Evolutionary conservation across 495 filamentous ascomycete species (phyloP), one percentile per base, ranked within the genome.

Genomic region (Aspergillus steynii): DNA sequence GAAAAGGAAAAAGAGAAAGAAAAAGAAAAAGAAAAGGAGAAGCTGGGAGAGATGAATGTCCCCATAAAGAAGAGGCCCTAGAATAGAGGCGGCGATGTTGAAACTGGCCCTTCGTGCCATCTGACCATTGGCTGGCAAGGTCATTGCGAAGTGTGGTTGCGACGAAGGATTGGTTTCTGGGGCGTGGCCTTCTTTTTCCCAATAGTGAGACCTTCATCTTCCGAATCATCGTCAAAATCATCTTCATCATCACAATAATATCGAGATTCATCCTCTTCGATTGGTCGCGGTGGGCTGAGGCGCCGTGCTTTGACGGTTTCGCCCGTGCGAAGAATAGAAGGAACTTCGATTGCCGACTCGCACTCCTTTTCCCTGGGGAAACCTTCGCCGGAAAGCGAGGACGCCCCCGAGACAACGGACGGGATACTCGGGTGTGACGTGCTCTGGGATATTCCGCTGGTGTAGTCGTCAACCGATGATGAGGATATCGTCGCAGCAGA

Each of bases 361-460:
- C 48, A 46, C 1, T 77, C 73, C 29, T 67, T 63, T 14, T 72
- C 67, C 42, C 65, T 70, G 32, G 4, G 61, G 47, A 3, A 25
- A 0, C 73, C 71, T 62, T 78, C 74, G n/a, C 71, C 86, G 25
- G 87, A 92, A 25, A 91, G 75, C n/a, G 90, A 93, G 29, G 89
- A 90, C n/a, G 88, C 88, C n/a, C 88, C 86, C 32, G 89, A 91
- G 14, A 91, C 78, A 5, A 93, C 82, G 46, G 90, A 90, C 3
- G 90, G 90, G 5, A 93, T 82, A 48, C 89, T 91, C 14, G 90
- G 89, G 62, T 91, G 87, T 15, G 89, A 90, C 45, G 82, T 85
- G 68, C 86, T 90, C 46, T 83, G 83, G 29, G 83, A 82, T 72
- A 83, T 86, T 55, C 75, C 81, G 27, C 86, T 85, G 8, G 81